Conservation (phyloP, 176 grass and related monocot genomes). For the Cocos nucifera region DNA sequence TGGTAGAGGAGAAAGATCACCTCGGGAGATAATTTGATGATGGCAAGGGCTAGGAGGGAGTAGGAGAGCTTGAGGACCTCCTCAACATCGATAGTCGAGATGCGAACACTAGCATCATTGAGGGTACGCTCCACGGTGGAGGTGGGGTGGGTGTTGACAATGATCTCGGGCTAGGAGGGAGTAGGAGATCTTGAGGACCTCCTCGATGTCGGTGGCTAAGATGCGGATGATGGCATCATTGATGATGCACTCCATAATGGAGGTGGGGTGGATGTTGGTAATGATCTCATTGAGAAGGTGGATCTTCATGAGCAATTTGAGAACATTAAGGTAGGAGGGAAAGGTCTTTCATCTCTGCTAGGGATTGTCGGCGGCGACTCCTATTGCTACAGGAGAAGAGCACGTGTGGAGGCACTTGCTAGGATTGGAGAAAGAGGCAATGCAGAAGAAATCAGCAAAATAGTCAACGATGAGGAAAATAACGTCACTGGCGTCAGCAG, state of each 20-base stretch:
- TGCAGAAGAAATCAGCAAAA: too few species aligned
- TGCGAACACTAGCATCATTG: constrained; percentile 26
- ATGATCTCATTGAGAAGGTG: constrained; percentile 35
- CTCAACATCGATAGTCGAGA: constrained; percentile 43
- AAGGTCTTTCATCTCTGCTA: background rate
- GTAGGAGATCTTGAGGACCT: constrained; percentile 9
- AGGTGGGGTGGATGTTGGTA: constrained; percentile 2
- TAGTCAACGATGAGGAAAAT: too few species aligned
- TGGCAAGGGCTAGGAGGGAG: too few species aligned
- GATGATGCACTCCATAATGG: constrained; percentile 27
- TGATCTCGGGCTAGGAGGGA: constrained; percentile 4
- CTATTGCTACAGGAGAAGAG: background rate
- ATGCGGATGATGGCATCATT: constrained; percentile 30
- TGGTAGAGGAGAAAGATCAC: too few species aligned
- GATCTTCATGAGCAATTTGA: background rate
- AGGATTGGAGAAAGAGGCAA: too few species aligned
- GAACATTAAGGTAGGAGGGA: too few species aligned
- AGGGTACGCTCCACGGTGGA: constrained; percentile 28
- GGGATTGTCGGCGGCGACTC: background rate
- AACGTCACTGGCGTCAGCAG: too few species aligned
- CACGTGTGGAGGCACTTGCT: constrained; percentile 22
- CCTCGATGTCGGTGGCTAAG: constrained; percentile 58
- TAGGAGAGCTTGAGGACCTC: too few species aligned
- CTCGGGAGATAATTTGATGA: too few species aligned
- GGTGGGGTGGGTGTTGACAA: constrained; percentile 12